Evolutionary conservation across 306 rosid species (phyloP).

Genomic region (Cyclanthera cordifolia): DNA sequence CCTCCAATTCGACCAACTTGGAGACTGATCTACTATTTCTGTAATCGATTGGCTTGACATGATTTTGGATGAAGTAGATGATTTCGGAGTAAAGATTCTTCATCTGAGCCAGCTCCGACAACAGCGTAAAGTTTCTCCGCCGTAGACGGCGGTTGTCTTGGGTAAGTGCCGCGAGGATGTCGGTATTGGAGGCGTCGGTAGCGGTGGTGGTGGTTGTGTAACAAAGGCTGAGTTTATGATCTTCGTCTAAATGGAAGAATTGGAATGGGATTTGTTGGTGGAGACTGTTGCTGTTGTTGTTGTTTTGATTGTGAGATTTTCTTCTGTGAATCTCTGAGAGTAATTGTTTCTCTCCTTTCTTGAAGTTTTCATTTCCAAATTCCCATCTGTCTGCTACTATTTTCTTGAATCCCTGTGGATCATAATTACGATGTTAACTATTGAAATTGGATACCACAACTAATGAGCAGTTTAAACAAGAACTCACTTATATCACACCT

Average conservation of each 20-base stretch:
- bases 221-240: constrained; percentile 23
- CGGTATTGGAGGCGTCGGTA: neutral
- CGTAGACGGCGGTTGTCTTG: constrained; percentile 64
- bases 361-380: constrained; percentile 66
- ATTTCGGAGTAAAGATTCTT: constrained; percentile 74
- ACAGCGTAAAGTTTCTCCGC: constrained; percentile 51
- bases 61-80: constrained; percentile 63
- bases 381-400: constrained; percentile 78
- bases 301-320: constrained; percentile 27
- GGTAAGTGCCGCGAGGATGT: constrained; percentile 41
- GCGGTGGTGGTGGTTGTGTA: neutral
- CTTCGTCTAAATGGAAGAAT: constrained; percentile 20
- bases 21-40: neutral
- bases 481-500: no score
- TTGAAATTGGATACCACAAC: no score
- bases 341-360: constrained; percentile 51
- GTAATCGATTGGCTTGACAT: constrained; percentile 36
- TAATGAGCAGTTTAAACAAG: no score
- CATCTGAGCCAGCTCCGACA: constrained; percentile 68
- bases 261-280: constrained; percentile 24
- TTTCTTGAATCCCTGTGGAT: constrained; percentile 64
- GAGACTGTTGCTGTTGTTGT: neutral
- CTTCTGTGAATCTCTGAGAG: constrained; percentile 62
- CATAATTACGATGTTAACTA: neutral
- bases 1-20: neutral